phyloP scores from a whole-genome alignment of 1,284 basidiomycete genomes.

The Papiliotrema laurentii region DNA sequence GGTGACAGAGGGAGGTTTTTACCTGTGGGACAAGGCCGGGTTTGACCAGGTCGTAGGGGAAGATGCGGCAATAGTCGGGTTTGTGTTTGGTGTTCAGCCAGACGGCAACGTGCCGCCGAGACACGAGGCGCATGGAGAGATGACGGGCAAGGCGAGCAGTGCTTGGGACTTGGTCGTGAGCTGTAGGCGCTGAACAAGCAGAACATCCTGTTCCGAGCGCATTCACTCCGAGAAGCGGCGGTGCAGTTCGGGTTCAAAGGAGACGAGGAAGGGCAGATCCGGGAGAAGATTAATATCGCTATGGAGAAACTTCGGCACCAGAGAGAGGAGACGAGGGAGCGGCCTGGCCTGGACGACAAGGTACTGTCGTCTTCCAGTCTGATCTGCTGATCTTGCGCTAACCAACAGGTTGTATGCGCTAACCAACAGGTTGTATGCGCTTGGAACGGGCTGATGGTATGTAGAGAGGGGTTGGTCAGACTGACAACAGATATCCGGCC shows the following conservation, averaged over 20 bases:
- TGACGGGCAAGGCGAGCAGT: conserved; percentile 35
- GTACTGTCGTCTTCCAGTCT: conserved; percentile 4
- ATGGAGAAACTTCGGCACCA: conserved; percentile 32
- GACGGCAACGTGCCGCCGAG: conserved; percentile 50
- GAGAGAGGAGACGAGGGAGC: conserved; percentile 46
- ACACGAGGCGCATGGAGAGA: conserved; percentile 50
- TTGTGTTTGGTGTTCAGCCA: conserved; percentile 46
- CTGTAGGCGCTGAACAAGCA: conserved; percentile 6
- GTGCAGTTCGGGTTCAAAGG: conserved; percentile 18
- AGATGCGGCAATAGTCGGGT: conserved; percentile 39
- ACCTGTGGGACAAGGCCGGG: conserved; percentile 49
- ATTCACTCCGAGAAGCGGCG: conserved; percentile 13
- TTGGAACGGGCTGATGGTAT: conserved; percentile 54
- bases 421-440: conserved; percentile 49
- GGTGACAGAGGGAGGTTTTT: conserved; percentile 50
- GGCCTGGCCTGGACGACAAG: conserved; percentile 53
- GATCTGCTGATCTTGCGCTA: too few relatives aligned
- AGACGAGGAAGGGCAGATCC: conserved; percentile 27
- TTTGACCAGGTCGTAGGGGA: conserved; percentile 45
- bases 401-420: too few relatives aligned
- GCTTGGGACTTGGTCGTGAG: neutral
- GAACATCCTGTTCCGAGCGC: conserved; percentile 34
- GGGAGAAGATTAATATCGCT: conserved; percentile 19
- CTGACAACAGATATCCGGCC: conserved; percentile 24
- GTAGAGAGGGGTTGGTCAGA: conserved; percentile 3